Base-by-base conservation (phyloP, 805 yeast species). In the Teunomyces lycoperdinae region DNA sequence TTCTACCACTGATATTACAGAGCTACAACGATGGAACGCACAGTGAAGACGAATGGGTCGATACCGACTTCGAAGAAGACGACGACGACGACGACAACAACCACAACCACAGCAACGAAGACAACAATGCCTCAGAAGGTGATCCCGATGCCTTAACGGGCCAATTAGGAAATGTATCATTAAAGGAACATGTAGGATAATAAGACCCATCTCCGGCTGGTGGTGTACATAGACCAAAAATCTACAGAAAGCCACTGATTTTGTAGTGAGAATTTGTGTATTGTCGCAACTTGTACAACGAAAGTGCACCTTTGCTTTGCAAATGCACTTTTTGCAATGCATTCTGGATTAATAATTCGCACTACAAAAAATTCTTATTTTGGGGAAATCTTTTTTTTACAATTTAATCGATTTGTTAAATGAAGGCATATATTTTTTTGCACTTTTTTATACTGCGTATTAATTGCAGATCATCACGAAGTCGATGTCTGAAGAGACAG, bases 1-100 rank as follows among this genome's bases (percentile, higher is more conserved):
- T 77, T 51, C 64, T 79, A 47, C 74, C 78, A 5, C 68, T 71
- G 43, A 60, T 58, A 43, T 67, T 57, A 50, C 56, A 60, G 28
- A 48, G 43, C 27, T 54, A 46, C 54, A 20, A 49, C 26, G 38
- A 49, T 20, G 58, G 54, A 27, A 35, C 13, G 35, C 28, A 10
- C 28, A 56, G 58, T 26, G 70, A 63, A 14, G 54, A 51, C 31
- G 67, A 62, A 39, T 60, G 66, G 64, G 64, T 55, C 43, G 67
- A 62, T 28, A 54, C 61, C 13, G 66, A 62, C n/a, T 56, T 67
- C 31, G 68, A 61, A 17, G 58, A 56, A 16, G 55, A 50, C n/a
- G 57, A 53, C 16, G 54, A 50, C n/a, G 54, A 50, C 29, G 53
- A 50, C 11, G 55, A 31, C 33, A 2, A 30, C 13, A 8, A 30